phyloP scores from a whole-genome alignment of 2,329 filamentous ascomycete genomes.

The Cladosporium cucumerinum region DNA sequence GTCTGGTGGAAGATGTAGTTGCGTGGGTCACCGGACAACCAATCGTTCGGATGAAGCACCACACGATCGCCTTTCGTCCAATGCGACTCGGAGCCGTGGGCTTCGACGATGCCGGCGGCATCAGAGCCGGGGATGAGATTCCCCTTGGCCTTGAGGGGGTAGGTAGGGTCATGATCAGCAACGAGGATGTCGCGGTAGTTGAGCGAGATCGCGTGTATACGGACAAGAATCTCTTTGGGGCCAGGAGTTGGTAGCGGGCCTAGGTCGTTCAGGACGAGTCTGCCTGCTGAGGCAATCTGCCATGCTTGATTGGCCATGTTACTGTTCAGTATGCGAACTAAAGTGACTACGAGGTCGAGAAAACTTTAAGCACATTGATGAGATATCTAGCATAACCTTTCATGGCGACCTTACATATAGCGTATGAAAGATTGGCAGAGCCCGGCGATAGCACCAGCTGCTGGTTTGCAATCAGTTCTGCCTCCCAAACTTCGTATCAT shows the following conservation, averaged over 20 bases:
- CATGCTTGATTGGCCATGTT: constrained; percentile 24
- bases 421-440: not conserved
- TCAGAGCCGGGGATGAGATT: constrained; percentile 57
- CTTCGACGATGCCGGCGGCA: constrained; percentile 61
- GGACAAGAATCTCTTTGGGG: constrained; percentile 46
- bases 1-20: constrained; percentile 40
- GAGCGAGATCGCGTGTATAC: constrained; percentile 49
- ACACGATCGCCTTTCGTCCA: constrained; percentile 57
- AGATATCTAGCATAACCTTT: not conserved
- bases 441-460: not conserved
- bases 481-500: not conserved
- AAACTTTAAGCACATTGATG: not conserved
- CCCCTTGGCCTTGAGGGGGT: constrained; percentile 20
- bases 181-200: constrained; percentile 49
- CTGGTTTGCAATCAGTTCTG: not conserved
- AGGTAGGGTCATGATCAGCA: constrained; percentile 17
- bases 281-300: constrained; percentile 23
- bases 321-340: not conserved
- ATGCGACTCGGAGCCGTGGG: constrained; percentile 41
- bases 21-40: constrained; percentile 20
- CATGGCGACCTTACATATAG: not conserved
- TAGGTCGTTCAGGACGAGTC: constrained; percentile 19
- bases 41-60: constrained; percentile 42
- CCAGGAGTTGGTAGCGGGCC: constrained; percentile 30
- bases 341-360: not conserved